Conservation (phyloP, 2,329 filamentous ascomycete species). For the Penicillium sp. region DNA sequence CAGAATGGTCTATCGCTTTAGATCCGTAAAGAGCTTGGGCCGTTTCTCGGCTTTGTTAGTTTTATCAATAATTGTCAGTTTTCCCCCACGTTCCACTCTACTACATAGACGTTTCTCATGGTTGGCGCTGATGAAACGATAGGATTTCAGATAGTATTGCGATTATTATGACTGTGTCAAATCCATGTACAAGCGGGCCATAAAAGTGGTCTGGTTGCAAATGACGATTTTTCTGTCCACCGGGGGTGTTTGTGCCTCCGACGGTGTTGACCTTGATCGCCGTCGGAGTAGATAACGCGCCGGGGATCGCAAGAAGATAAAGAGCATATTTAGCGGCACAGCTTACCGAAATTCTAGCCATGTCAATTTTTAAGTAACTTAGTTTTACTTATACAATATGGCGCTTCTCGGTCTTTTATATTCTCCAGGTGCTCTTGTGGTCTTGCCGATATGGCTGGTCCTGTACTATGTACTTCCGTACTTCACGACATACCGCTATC, state of each 20-base stretch:
- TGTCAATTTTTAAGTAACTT: not conserved
- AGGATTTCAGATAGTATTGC: not conserved
- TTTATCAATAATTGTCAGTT: not conserved
- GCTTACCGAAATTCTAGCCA: not conserved
- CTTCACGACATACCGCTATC: slow-evolving; percentile 11
- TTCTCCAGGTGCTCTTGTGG: slow-evolving; percentile 10
- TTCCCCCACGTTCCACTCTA: not conserved
- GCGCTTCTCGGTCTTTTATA: slow-evolving; percentile 10
- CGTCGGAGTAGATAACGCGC: not conserved
- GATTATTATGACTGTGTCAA: not conserved
- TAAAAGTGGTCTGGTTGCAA: not conserved
- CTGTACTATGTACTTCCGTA: slow-evolving; percentile 20
- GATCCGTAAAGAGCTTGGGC: not conserved
- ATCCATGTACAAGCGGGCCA: not conserved
- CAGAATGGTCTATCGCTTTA: not conserved
- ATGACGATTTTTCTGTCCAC: not conserved
- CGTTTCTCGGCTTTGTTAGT: too few species aligned
- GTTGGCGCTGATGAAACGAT: not conserved
- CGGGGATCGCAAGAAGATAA: not conserved
- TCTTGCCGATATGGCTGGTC: slow-evolving; percentile 9
- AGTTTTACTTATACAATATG: slow-evolving; percentile 3
- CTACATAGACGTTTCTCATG: not conserved
- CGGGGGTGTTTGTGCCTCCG: slow-evolving; percentile 5
- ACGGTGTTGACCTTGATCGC: not conserved
- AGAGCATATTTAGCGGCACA: not conserved